Conservation (phyloP, 1,284 basidiomycete species). For the Inonotus hispidus region DNA sequence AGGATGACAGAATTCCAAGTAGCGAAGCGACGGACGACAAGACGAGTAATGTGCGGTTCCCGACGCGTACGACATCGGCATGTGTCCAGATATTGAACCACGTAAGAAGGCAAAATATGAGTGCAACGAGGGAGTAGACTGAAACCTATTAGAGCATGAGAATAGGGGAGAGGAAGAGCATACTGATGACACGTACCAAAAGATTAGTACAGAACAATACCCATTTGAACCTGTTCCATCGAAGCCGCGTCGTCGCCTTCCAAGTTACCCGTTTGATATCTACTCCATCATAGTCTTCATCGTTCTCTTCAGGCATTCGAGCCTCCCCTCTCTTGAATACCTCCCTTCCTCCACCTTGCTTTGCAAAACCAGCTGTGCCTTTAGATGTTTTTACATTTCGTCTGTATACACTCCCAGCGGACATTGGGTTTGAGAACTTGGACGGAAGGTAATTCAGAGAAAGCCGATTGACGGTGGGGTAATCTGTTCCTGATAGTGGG, state of each 20-base stretch:
- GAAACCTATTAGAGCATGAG: slow-evolving; percentile 29
- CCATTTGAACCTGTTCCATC: slow-evolving; percentile 48
- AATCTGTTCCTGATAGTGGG: not conserved
- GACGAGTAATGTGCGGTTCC: slow-evolving; percentile 38
- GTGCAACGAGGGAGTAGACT: slow-evolving; percentile 34
- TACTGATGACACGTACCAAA: slow-evolving; percentile 29
- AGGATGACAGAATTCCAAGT: slow-evolving; percentile 35
- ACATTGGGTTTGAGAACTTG: slow-evolving; percentile 35
- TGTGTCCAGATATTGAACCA: slow-evolving; percentile 44
- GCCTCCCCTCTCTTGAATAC: slow-evolving; percentile 32
- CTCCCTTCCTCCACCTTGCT: slow-evolving; percentile 37
- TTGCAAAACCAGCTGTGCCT: slow-evolving; percentile 9
- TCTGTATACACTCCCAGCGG: slow-evolving; percentile 30
- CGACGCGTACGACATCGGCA: slow-evolving; percentile 40
- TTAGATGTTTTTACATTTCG: slow-evolving; percentile 22
- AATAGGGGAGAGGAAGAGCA: not conserved
- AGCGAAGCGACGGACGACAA: slow-evolving; percentile 38
- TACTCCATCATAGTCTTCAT: slow-evolving; percentile 32
- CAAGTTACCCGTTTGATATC: not conserved
- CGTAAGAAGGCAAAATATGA: slow-evolving; percentile 39
- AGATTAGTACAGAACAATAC: slow-evolving; percentile 36
- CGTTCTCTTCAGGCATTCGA: slow-evolving; percentile 36
- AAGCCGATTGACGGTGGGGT: slow-evolving; percentile 21
- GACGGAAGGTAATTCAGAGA: slow-evolving; percentile 41
- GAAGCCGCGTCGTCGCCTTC: slow-evolving; percentile 29